Evolutionary conservation across 345 rosid genomes (phyloP).

Genomic region (Mangifera indica): DNA sequence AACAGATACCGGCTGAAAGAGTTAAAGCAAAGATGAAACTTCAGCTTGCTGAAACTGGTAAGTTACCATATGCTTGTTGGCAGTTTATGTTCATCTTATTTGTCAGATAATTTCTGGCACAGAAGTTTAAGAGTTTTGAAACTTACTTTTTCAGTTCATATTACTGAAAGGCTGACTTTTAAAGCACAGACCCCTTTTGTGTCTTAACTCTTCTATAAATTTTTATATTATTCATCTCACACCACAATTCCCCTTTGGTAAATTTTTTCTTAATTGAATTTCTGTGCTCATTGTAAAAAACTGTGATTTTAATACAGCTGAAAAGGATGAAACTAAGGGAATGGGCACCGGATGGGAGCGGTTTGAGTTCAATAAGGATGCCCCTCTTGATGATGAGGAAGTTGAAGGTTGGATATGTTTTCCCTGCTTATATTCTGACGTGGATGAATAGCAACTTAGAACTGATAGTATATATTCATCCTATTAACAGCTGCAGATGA

Average conservation of each 20-base stretch:
- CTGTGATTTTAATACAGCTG: slow-evolving; percentile 52
- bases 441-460: slow-evolving; percentile 3
- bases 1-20: slow-evolving; percentile 75
- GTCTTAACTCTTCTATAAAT: not conserved
- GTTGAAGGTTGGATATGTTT: slow-evolving; percentile 55
- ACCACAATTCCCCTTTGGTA: not conserved
- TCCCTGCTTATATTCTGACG: not conserved
- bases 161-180: not conserved
- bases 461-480: slow-evolving; percentile 2
- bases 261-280: not conserved
- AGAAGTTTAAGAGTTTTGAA: slow-evolving; percentile 3
- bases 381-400: slow-evolving; percentile 89
- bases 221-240: not conserved
- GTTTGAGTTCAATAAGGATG: slow-evolving; percentile 83
- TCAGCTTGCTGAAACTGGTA: slow-evolving; percentile 87
- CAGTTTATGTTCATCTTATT: not conserved
- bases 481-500: slow-evolving; percentile 68
- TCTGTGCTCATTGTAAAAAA: not conserved
- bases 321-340: slow-evolving; percentile 64
- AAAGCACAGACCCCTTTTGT: not conserved
- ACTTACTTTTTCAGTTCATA: not conserved
- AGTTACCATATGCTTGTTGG: not conserved
- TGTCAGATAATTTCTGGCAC: not conserved
- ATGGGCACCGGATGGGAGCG: slow-evolving; percentile 89
- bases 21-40: slow-evolving; percentile 91